Evolutionary conservation across 148 eudicot species (phyloP), one percentile per base, ranked within the genome.

Genomic region (Amaranthus cruentus): DNA sequence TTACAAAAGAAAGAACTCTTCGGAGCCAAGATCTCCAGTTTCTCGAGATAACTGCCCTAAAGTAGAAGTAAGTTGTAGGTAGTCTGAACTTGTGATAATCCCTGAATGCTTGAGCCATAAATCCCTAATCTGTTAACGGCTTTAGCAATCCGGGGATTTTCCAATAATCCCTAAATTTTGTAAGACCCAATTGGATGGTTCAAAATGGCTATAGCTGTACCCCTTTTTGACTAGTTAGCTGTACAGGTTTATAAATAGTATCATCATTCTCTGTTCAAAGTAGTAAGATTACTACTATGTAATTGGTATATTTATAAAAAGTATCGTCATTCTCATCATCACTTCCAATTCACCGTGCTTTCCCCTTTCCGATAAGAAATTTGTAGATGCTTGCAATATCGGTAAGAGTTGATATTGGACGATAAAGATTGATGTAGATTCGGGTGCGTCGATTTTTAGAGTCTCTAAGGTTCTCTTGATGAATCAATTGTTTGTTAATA

Each of bases 1-100:
- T 78, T 91, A 91, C 79, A 81, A 73, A 65, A 80, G 90, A 72
- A 84, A 85, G 81, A 85, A 72, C 68, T 72, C 81, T 61, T 62
- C 55, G 46, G 80, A 85, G 79, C 79, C 63, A 55, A 80, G 81
- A 69, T 78, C 77, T 11, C 49, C 79, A 7, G 50, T 47, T 43
- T 70, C 79, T 47, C 76, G 47, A 67, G 72, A 69, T 51, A 62
- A 65, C 56, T 72, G 48, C 83, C 65, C 83, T 28, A 80, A 80
- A 47, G 71, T 79, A 38, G 55, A 77, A 77, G 85, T 83, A 64
- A 80, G 85, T 11, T 83, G 85, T 79, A 65, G 83, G 78, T 79
- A 76, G 71, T 66, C 48, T 15, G 1, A 64, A n/a, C 65, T 76
- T 69, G 13, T 43, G 28, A 50, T 49, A 15, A 6, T 46, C 59